Evolutionary conservation across 306 rosid genomes (phyloP), one percentile per base, ranked within the genome.

Genomic region (Purshia tridentata): DNA sequence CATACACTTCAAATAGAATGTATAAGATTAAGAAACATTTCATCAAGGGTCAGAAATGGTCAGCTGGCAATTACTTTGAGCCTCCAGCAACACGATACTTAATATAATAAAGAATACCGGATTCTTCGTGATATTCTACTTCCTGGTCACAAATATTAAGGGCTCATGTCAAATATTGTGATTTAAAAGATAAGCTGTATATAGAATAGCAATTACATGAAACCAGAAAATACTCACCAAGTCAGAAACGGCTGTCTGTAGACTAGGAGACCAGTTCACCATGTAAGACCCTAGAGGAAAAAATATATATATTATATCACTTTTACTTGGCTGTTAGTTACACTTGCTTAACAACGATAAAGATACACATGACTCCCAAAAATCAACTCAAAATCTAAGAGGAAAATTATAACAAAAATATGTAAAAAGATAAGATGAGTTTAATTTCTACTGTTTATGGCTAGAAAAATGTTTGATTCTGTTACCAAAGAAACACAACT

Each of bases 231-330:
- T 61, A 77, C 86, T 75, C 82, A 89, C 98, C 92, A 93, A 77
- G 83, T 93, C 98, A 46, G 98, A 93, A 81, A 93, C 97, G 61
- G 98, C 98, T 79, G 98, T 93, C 79, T 93, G 98, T 75, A 93
- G 85, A 82, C 75, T 70, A 42, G 98, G 98, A 82, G 98, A 89
- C 98, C 98, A 93, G 81, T 93, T 93, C 65, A 93, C 98, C 92
- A 93, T 87, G 79, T 93, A 93, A 44, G 98, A 91, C 65, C 97
- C 98, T 93, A 73, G 12, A 18, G 8, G 60, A 8, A 11, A 69
- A 7, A 72, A 84, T 41, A 56, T 11, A 7, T 0, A n/a, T 0
- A 70, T 69, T 0, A n/a, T 2, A 70, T 69, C 39, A 44, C 18
- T 19, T 42, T 46, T 45, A 45, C 41, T 19, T 65, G 40, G 40